Conservation (phyloP, 2,329 filamentous ascomycete species). For the Clonostachys sp. region DNA sequence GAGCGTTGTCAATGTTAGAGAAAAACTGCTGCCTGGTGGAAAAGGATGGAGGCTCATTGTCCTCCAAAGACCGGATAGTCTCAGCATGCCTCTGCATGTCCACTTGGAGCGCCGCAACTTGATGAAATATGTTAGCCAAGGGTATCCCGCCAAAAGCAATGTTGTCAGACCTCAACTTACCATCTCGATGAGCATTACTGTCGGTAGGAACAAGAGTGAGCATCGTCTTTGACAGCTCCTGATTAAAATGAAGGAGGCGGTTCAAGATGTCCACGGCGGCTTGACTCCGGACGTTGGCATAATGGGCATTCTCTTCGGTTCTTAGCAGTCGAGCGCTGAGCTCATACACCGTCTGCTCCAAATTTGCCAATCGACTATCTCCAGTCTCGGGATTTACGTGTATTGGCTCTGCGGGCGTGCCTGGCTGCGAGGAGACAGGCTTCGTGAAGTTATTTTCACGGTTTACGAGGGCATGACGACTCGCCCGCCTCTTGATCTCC, state of each 20-base stretch:
- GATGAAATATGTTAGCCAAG: constrained; percentile 10
- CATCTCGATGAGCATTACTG: constrained; percentile 73
- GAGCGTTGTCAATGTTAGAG: constrained; percentile 65
- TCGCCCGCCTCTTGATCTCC: constrained; percentile 93
- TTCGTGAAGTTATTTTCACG: constrained; percentile 84
- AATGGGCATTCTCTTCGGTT: constrained; percentile 77
- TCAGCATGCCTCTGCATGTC: constrained; percentile 61
- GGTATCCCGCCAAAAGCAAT: constrained; percentile 41
- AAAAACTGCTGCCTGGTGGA: constrained; percentile 64
- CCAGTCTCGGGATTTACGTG: constrained; percentile 62
- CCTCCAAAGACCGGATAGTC: constrained; percentile 50
- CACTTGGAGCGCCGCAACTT: constrained; percentile 51
- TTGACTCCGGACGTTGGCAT: constrained; percentile 77
- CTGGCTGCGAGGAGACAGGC: constrained; percentile 69
- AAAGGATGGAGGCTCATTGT: constrained; percentile 57
- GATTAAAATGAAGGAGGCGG: constrained; percentile 70
- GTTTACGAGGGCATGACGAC: constrained; percentile 87
- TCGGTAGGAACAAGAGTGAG: constrained; percentile 72
- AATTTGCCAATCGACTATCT: constrained; percentile 67
- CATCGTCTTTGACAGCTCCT: constrained; percentile 75
- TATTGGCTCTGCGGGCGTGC: constrained; percentile 79
- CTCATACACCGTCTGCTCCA: constrained; percentile 83
- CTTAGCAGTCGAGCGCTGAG: constrained; percentile 71
- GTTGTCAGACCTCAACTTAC: constrained; percentile 45
- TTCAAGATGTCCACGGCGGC: constrained; percentile 75